These are phyloP conservation scores for Torulaspora globosa DNA, from an alignment of 1,139 yeast genomes.

Conservation along the genomic window DNA sequence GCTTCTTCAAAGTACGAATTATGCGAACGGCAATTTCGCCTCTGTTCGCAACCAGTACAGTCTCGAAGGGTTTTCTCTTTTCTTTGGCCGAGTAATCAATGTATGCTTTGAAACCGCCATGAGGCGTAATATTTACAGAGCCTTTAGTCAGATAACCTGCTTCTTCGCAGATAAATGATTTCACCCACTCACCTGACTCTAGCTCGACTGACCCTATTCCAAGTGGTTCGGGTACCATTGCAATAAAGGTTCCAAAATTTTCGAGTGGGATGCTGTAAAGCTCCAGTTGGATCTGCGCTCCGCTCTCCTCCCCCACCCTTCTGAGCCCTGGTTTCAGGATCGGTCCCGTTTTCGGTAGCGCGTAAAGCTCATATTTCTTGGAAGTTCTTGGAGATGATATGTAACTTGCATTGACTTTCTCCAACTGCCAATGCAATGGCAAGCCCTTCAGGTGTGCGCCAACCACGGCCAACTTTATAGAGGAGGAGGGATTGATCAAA, in stretches of 20 bases:
- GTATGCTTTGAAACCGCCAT: slow-evolving; percentile 85
- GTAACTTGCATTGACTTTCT: slow-evolving; percentile 76
- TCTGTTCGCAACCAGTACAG: slow-evolving; percentile 90
- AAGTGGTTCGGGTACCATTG: slow-evolving; percentile 88
- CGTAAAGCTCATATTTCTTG: slow-evolving; percentile 69
- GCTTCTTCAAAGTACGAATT: slow-evolving; percentile 76
- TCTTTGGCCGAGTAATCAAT: slow-evolving; percentile 40
- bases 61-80: slow-evolving; percentile 58
- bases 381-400: slow-evolving; percentile 65
- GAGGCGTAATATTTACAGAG: slow-evolving; percentile 70
- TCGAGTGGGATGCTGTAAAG: slow-evolving; percentile 77
- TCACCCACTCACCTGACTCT: slow-evolving; percentile 73
- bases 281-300: slow-evolving; percentile 66
- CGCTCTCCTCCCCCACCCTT: slow-evolving; percentile 52
- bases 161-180: slow-evolving; percentile 93
- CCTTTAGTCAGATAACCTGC: slow-evolving; percentile 68
- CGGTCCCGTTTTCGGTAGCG: slow-evolving; percentile 71
- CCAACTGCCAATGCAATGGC: slow-evolving; percentile 91
- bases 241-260: slow-evolving; percentile 72
- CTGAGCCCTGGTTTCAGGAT: slow-evolving; percentile 84
- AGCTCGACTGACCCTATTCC: slow-evolving; percentile 92
- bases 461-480: slow-evolving; percentile 78
- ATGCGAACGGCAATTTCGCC: slow-evolving; percentile 97
- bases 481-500: slow-evolving; percentile 37
- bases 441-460: slow-evolving; percentile 91